Conservation (phyloP, 1,284 basidiomycete species). For the Somion occarium region DNA sequence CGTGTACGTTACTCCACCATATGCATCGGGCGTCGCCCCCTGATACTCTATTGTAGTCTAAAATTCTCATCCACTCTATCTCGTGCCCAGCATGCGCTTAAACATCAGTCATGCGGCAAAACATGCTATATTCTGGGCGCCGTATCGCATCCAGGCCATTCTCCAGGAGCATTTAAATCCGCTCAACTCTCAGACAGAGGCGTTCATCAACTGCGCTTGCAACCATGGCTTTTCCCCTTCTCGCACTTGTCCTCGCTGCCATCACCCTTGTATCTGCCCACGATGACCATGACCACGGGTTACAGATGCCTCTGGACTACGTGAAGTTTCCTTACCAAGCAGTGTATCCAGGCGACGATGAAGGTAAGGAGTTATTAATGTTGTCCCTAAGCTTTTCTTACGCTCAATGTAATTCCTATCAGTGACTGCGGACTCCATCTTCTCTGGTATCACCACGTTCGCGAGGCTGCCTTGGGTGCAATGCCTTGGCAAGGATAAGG, state of each 20-base stretch:
- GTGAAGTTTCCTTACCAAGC: constrained; percentile 59
- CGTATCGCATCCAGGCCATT: neutral
- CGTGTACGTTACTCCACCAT: neutral
- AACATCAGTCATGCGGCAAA: constrained; percentile 14
- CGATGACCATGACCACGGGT: constrained; percentile 37
- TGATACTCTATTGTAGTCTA: neutral
- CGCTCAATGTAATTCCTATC: constrained; percentile 1
- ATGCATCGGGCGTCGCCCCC: neutral
- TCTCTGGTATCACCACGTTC: constrained; percentile 73
- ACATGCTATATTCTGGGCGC: constrained; percentile 12
- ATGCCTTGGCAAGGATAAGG: constrained; percentile 56
- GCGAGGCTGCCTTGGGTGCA: constrained; percentile 72
- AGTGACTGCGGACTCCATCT: constrained; percentile 69
- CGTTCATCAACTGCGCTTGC: neutral
- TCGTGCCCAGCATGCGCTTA: neutral
- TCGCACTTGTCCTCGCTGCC: constrained; percentile 11
- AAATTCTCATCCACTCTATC: neutral
- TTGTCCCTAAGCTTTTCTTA: neutral
- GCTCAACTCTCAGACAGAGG: neutral
- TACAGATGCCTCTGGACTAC: constrained; percentile 60
- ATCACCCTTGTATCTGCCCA: constrained; percentile 28
- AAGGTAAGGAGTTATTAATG: constrained; percentile 37
- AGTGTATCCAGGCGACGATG: constrained; percentile 45
- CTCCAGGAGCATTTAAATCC: constrained; percentile 2
- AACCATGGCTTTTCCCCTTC: constrained; percentile 18